Percentiles rank a stretch among this genome's conserved stretches.
phyloP scores from a whole-genome alignment of 306 rosid species.

The Sicyos edulis region DNA sequence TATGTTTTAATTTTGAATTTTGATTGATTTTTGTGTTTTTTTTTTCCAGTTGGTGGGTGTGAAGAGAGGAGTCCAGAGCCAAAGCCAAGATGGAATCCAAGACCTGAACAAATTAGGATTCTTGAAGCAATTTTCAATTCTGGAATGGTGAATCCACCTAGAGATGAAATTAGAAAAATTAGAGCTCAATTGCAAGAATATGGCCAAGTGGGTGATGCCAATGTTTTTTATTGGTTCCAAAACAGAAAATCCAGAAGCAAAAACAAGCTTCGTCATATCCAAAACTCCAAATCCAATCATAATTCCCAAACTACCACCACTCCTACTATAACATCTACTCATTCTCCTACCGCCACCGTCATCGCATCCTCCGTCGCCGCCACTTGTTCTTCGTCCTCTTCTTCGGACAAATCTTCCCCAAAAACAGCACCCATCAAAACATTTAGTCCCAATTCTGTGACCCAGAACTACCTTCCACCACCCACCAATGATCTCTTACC shows the following conservation, averaged over 20 bases:
- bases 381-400: constrained; percentile 37
- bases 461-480: constrained; percentile 36
- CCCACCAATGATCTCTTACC: constrained; percentile 30
- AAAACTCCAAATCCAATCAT: constrained; percentile 43
- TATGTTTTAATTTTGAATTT: background rate
- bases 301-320: constrained; percentile 20
- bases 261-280: constrained; percentile 90
- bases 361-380: background rate
- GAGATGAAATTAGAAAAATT: constrained; percentile 88
- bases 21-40: background rate
- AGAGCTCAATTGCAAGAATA: constrained; percentile 82
- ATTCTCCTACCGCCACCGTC: background rate
- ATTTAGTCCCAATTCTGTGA: constrained; percentile 31
- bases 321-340: constrained; percentile 14
- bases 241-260: constrained; percentile 93
- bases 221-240: constrained; percentile 96
- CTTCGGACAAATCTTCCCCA: constrained; percentile 58
- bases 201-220: constrained; percentile 97
- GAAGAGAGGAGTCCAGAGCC: constrained; percentile 93
- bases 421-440: constrained; percentile 33
- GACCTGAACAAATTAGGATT: constrained; percentile 83
- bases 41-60: constrained; percentile 28
- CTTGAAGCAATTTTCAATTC: constrained; percentile 94
- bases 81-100: constrained; percentile 95
- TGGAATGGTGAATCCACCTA: constrained; percentile 92